Evolutionary conservation across 768 basidiomycete species (phyloP).

Genomic region (Albatrellus ellisii): DNA sequence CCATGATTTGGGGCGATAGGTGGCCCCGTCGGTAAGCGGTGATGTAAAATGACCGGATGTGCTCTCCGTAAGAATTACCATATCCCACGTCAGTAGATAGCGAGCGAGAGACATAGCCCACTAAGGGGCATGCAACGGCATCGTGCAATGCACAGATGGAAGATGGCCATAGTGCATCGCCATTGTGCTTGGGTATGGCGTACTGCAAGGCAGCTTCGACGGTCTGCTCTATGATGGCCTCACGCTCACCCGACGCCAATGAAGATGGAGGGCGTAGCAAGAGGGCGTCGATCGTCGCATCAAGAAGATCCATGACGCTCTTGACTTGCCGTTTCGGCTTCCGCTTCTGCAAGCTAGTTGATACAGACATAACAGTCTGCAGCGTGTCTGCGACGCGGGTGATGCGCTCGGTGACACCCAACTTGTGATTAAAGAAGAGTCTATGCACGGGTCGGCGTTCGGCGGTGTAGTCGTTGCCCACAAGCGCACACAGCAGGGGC

Average conservation of each 20-base stretch:
- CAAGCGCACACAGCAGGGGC: slow-evolving; percentile 63
- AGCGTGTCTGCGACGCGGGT: slow-evolving; percentile 48
- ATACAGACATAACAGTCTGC: slow-evolving; percentile 36
- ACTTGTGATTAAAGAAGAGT: slow-evolving; percentile 53
- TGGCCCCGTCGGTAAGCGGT: slow-evolving; percentile 48
- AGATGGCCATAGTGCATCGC: slow-evolving; percentile 37
- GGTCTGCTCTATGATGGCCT: slow-evolving; percentile 49
- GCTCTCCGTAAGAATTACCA: slow-evolving; percentile 5
- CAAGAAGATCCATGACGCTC: slow-evolving; percentile 70
- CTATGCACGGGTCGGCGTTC: slow-evolving; percentile 28
- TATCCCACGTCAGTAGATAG: slow-evolving; percentile 4
- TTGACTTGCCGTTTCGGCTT: slow-evolving; percentile 43
- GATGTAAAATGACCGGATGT: slow-evolving; percentile 40
- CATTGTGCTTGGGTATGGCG: slow-evolving; percentile 50
- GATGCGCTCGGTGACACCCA: slow-evolving; percentile 51
- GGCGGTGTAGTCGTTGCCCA: slow-evolving; percentile 71
- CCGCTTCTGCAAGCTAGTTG: slow-evolving; percentile 24
- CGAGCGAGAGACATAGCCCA: slow-evolving; percentile 37
- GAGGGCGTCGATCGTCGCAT: slow-evolving; percentile 47
- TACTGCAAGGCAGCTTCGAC: slow-evolving; percentile 70
- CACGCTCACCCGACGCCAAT: slow-evolving; percentile 50
- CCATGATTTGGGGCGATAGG: slow-evolving; percentile 43
- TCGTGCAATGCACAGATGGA: slow-evolving; percentile 51
- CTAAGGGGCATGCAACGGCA: slow-evolving; percentile 39
- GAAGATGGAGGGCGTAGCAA: slow-evolving; percentile 33